Conservation (phyloP, 495 filamentous ascomycete genomes). For the Schizothecium vesticola region DNA sequence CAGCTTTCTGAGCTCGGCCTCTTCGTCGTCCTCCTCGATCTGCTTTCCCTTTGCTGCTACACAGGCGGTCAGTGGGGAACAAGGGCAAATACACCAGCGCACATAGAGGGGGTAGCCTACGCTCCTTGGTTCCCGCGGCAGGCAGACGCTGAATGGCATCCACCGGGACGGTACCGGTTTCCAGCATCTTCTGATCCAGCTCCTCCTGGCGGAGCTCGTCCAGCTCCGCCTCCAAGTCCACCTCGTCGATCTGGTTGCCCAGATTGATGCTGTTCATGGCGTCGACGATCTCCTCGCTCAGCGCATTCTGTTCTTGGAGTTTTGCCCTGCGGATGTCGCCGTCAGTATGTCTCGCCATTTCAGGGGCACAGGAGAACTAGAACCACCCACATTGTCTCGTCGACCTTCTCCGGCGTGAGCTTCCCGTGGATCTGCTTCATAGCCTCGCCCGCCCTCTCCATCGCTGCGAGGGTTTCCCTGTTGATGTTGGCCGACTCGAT, state of each 20-base stretch:
- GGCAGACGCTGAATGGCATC: conserved; percentile 71
- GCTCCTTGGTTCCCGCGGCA: conserved; percentile 60
- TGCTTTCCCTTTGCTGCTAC: conserved; percentile 54
- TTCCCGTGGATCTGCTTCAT: conserved; percentile 90
- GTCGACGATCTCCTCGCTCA: conserved; percentile 85
- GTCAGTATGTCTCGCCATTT: conserved; percentile 12
- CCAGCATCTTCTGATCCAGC: conserved; percentile 89
- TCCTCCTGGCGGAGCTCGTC: conserved; percentile 76
- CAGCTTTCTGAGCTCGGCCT: conserved; percentile 87
- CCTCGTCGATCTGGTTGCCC: conserved; percentile 74
- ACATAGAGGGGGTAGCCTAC: conserved; percentile 50
- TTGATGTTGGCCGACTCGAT: conserved; percentile 99
- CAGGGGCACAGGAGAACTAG: neutral
- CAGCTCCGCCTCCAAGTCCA: conserved; percentile 74
- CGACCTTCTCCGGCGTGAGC: conserved; percentile 87
- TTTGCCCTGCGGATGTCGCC: conserved; percentile 62
- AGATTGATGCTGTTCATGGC: conserved; percentile 71
- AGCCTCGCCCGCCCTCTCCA: conserved; percentile 81
- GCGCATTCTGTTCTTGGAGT: conserved; percentile 83
- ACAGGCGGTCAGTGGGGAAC: conserved; percentile 20
- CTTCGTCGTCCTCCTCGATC: conserved; percentile 85
- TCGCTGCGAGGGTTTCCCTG: conserved; percentile 87
- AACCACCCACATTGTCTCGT: conserved; percentile 80
- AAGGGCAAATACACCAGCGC: neutral
- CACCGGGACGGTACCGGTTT: conserved; percentile 68